These are phyloP conservation scores for Yueomyces sp. DNA, from an alignment of 1,139 yeast species.

Conservation along the genomic window DNA sequence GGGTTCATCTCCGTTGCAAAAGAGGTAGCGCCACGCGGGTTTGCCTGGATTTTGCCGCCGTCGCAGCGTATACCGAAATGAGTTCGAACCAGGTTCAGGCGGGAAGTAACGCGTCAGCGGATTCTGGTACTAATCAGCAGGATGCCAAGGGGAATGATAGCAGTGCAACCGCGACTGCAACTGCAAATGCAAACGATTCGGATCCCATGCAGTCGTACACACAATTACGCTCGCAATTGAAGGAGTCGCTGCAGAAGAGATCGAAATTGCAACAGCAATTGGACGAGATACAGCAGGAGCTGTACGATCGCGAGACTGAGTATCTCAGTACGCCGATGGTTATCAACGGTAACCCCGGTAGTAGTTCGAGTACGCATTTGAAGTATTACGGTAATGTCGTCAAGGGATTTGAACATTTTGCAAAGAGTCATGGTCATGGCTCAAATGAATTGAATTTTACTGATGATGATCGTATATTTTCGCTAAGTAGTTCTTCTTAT, in stretches of 20 bases:
- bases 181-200: too few species aligned
- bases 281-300: slow-evolving; percentile 56
- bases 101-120: too few species aligned
- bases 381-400: slow-evolving; percentile 62
- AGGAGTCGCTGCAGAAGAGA: slow-evolving; percentile 51
- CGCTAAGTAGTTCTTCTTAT: slow-evolving; percentile 64
- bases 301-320: slow-evolving; percentile 70
- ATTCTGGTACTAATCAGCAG: too few species aligned
- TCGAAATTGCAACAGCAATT: slow-evolving; percentile 53
- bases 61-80: too few species aligned
- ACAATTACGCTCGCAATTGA: slow-evolving; percentile 31
- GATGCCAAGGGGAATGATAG: too few species aligned
- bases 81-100: too few species aligned
- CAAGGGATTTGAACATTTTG: slow-evolving; percentile 77
- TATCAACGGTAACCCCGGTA: slow-evolving; percentile 12
- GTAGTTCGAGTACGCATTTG: slow-evolving; percentile 7
- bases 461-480: slow-evolving; percentile 78
- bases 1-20: too few species aligned
- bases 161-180: too few species aligned
- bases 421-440: slow-evolving; percentile 40
- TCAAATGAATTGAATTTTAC: slow-evolving; percentile 39
- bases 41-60: too few species aligned
- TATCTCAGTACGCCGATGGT: slow-evolving; percentile 48
- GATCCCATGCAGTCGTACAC: too few species aligned
- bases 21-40: too few species aligned